Conservation (phyloP, 1,284 basidiomycete genomes). For the Wolfiporia cocos region DNA sequence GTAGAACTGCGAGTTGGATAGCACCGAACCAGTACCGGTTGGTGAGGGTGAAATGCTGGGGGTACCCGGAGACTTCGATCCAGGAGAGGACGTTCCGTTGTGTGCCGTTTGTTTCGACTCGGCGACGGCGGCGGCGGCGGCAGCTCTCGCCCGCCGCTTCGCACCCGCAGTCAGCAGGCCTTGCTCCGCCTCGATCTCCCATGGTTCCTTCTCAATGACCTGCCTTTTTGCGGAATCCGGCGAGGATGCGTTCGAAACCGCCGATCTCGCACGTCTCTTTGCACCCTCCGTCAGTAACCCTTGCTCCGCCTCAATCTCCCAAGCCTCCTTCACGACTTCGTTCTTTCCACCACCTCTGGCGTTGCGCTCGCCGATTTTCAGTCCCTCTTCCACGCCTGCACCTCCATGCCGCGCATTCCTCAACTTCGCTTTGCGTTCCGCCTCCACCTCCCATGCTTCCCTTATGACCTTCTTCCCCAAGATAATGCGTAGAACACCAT, state of each 20-base stretch:
- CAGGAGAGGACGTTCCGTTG: conserved; percentile 14
- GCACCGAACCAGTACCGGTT: conserved; percentile 23
- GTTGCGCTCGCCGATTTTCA: neutral
- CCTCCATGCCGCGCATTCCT: conserved; percentile 7
- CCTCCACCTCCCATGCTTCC: conserved; percentile 73
- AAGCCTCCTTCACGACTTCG: conserved; percentile 23
- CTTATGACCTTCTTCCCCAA: conserved; percentile 64
- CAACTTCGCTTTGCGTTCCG: conserved; percentile 45
- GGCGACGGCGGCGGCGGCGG: conserved; percentile 32
- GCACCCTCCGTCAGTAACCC: conserved; percentile 68
- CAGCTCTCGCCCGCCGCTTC: conserved; percentile 53
- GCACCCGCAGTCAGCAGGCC: conserved; percentile 68
- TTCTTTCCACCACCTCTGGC: conserved; percentile 2
- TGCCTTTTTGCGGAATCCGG: conserved; percentile 12
- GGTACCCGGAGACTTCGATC: conserved; percentile 6
- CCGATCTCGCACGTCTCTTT: conserved; percentile 53
- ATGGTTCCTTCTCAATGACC: conserved; percentile 23
- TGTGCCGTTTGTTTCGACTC: conserved; percentile 1
- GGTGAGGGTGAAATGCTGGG: conserved; percentile 19
- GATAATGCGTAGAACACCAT: conserved; percentile 47
- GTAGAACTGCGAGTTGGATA: conserved; percentile 56
- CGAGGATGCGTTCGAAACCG: conserved; percentile 10
- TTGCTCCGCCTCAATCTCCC: conserved; percentile 63
- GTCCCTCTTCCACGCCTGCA: conserved; percentile 5
- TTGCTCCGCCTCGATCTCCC: conserved; percentile 63